Conservation (phyloP, 768 basidiomycete species). For the Trametes meyenii region DNA sequence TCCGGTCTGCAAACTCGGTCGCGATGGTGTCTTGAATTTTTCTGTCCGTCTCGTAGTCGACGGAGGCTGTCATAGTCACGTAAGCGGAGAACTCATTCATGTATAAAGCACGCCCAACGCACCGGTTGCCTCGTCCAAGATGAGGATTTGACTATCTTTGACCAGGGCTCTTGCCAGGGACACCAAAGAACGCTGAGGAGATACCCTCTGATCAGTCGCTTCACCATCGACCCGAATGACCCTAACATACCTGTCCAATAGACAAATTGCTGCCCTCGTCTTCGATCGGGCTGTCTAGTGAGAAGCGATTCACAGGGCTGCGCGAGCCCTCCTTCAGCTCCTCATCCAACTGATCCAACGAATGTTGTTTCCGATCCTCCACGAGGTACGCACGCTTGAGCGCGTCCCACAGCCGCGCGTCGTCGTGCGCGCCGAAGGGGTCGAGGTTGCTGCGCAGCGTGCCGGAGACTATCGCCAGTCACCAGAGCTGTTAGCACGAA, state of each 20-base stretch:
- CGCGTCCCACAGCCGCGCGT: conserved; percentile 85
- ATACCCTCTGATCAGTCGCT: background rate
- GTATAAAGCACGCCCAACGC: background rate
- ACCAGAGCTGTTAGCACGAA: conserved; percentile 3
- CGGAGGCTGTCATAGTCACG: conserved; percentile 56
- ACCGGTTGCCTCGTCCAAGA: conserved; percentile 91
- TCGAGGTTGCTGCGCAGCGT: conserved; percentile 88
- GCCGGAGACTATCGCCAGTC: conserved; percentile 60
- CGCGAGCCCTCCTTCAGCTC: conserved; percentile 43
- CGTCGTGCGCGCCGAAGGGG: conserved; percentile 82
- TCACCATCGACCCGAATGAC: background rate
- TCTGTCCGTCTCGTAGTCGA: conserved; percentile 87
- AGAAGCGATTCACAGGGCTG: conserved; percentile 57
- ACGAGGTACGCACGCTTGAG: conserved; percentile 83
- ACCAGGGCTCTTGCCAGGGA: conserved; percentile 89
- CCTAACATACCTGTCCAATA: conserved; percentile 57
- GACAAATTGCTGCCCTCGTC: conserved; percentile 87
- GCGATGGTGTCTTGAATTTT: conserved; percentile 93
- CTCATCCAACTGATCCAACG: conserved; percentile 37
- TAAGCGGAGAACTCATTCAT: background rate
- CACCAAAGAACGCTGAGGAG: conserved; percentile 70
- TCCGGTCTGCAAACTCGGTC: conserved; percentile 79
- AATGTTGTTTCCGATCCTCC: conserved; percentile 44
- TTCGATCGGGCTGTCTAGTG: conserved; percentile 81
- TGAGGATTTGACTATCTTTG: conserved; percentile 80